These are phyloP conservation scores for Pythium volutum DNA, from an alignment of 352 stramenopile genomes.

Conservation along the genomic window DNA sequence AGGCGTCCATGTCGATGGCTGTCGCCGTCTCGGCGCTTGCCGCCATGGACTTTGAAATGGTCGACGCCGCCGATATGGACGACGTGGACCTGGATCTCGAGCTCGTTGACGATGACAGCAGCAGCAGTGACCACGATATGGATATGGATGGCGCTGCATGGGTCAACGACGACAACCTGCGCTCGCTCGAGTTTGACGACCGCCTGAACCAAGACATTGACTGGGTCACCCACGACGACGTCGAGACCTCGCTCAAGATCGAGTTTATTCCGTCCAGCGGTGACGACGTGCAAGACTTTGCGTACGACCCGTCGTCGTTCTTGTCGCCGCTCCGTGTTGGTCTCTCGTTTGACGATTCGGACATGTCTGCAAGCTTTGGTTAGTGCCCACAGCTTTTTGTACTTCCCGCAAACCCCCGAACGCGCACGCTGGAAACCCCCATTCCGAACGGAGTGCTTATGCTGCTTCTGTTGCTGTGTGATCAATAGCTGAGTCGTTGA, in stretches of 20 bases:
- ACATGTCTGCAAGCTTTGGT: conserved; percentile 71
- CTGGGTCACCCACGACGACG: conserved; percentile 70
- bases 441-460: conserved; percentile 14
- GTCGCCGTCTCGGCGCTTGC: conserved; percentile 1
- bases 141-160: conserved; percentile 53
- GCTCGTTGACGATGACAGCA: conserved; percentile 6
- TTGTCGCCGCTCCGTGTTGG: conserved; percentile 47
- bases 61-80: conserved; percentile 14
- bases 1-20: conserved; percentile 2
- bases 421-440: conserved; percentile 10
- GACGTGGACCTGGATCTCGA: conserved; percentile 15
- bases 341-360: conserved; percentile 47
- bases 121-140: conserved; percentile 16
- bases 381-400: conserved; percentile 34
- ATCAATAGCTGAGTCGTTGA: conserved; percentile 51
- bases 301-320: conserved; percentile 51
- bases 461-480: conserved; percentile 20
- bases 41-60: conserved; percentile 12
- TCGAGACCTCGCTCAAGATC: conserved; percentile 56
- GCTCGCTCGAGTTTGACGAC: conserved; percentile 71
- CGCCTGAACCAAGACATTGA: conserved; percentile 79
- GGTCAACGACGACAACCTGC: conserved; percentile 80
- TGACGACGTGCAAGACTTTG: conserved; percentile 61
- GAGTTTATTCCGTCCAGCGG: conserved; percentile 42
- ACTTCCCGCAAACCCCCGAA: background rate